A percentile compares a stretch with the other conserved stretches of the same genome.
These are phyloP conservation scores for Ophiostoma montium DNA, from an alignment of 2,329 filamentous ascomycete species.

Conservation along the genomic window DNA sequence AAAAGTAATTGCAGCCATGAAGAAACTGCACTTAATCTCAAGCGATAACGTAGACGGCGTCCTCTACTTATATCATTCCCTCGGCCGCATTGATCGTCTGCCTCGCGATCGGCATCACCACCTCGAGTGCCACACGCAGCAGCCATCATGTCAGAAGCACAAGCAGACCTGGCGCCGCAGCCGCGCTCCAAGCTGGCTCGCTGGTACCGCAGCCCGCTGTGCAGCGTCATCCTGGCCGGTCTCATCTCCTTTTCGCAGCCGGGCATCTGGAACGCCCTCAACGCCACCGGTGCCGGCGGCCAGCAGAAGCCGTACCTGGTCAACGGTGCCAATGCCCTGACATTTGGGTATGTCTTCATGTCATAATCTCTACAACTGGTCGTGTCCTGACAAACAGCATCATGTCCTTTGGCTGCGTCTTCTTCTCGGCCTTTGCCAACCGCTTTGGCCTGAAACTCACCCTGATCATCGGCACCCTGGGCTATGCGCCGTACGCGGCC, in stretches of 20 bases:
- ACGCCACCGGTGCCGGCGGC: conserved; percentile 1
- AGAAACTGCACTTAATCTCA: no score
- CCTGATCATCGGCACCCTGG: background rate
- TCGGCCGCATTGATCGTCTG: no score
- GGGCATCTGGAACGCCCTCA: conserved; percentile 1
- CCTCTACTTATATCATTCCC: no score
- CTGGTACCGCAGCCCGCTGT: conserved; percentile 1
- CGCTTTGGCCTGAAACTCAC: background rate
- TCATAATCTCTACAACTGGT: no score
- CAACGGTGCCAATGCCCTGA: background rate
- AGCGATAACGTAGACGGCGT: no score
- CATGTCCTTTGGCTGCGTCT: conserved; percentile 1
- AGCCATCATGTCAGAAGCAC: background rate
- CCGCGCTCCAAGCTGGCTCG: background rate
- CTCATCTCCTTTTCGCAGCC: conserved; percentile 1
- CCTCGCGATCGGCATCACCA: background rate
- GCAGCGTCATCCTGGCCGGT: background rate
- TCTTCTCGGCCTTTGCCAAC: conserved; percentile 1
- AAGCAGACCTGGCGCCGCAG: background rate
- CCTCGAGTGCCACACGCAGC: background rate
- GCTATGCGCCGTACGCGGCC: background rate
- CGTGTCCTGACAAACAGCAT: background rate
- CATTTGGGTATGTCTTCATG: background rate
- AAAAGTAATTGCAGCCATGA: background rate
- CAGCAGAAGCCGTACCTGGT: background rate